Percentiles rank a stretch among this genome's conserved stretches.
Conservation (phyloP, 148 eudicot genomes). For the Nepenthes mirabilis region DNA sequence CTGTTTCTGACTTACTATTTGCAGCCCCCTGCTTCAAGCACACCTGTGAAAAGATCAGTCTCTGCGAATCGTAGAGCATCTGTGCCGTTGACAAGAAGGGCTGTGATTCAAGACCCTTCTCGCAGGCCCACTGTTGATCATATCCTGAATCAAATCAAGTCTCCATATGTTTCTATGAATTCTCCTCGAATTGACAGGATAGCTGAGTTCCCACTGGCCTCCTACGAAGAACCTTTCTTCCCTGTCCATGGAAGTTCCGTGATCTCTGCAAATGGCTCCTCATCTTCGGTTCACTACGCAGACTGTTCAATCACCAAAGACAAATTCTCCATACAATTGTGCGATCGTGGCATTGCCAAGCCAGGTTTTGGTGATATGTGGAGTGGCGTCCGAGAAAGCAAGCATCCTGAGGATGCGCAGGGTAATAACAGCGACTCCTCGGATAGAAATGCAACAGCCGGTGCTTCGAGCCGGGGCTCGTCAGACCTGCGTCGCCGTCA, state of each 20-base stretch:
- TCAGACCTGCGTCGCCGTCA: slow-evolving; percentile 42
- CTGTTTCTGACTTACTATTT: neutral
- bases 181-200: slow-evolving; percentile 79
- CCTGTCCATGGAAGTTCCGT: slow-evolving; percentile 35
- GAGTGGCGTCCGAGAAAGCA: slow-evolving; percentile 23
- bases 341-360: slow-evolving; percentile 26
- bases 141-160: slow-evolving; percentile 36
- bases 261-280: slow-evolving; percentile 49
- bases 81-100: slow-evolving; percentile 36
- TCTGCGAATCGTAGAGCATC: slow-evolving; percentile 67
- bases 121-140: slow-evolving; percentile 17
- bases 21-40: slow-evolving; percentile 46
- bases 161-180: slow-evolving; percentile 82
- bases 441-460: slow-evolving; percentile 76
- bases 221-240: slow-evolving; percentile 49
- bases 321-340: slow-evolving; percentile 57
- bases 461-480: slow-evolving; percentile 71
- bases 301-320: slow-evolving; percentile 67
- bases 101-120: slow-evolving; percentile 16
- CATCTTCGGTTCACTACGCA: slow-evolving; percentile 34
- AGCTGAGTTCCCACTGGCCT: slow-evolving; percentile 62
- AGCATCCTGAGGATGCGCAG: slow-evolving; percentile 15
- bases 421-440: slow-evolving; percentile 35
- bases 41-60: slow-evolving; percentile 37
- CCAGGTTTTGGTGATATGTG: slow-evolving; percentile 24